Conservation (phyloP, 441 rosid species). For the Mallotus japonicus region DNA sequence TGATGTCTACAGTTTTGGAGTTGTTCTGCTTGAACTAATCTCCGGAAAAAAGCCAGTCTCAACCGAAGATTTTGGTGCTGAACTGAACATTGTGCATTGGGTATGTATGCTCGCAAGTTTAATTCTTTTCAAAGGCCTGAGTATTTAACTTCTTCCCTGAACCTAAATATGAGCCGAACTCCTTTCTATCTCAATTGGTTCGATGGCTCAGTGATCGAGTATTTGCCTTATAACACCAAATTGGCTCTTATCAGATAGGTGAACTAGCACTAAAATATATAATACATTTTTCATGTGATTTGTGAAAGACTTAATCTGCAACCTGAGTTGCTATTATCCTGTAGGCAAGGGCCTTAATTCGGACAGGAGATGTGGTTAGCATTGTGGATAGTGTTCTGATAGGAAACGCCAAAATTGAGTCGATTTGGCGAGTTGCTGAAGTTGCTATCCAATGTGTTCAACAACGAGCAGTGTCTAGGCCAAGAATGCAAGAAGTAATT, state of each 20-base stretch:
- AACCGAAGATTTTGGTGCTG: slow-evolving; percentile 76
- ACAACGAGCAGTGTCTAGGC: slow-evolving; percentile 58
- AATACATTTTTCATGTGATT: too few species aligned
- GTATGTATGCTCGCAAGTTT: slow-evolving; percentile 35
- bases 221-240: neutral
- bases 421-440: slow-evolving; percentile 90
- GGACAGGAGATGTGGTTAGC: slow-evolving; percentile 73
- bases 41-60: slow-evolving; percentile 90
- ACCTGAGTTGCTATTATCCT: neutral
- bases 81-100: slow-evolving; percentile 89
- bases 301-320: neutral
- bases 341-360: slow-evolving; percentile 82
- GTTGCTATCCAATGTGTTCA: slow-evolving; percentile 82
- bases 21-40: slow-evolving; percentile 84
- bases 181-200: neutral
- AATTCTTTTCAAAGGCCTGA: slow-evolving; percentile 2
- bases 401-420: slow-evolving; percentile 69
- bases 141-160: neutral
- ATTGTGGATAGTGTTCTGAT: slow-evolving; percentile 59
- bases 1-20: slow-evolving; percentile 95
- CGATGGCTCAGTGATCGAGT: neutral
- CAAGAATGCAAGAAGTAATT: slow-evolving; percentile 85
- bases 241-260: neutral
- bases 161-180: neutral
- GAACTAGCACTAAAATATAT: too few species aligned